phyloP scores from a whole-genome alignment of 495 filamentous ascomycete genomes.

The Hypomontagnella monticulosa region DNA sequence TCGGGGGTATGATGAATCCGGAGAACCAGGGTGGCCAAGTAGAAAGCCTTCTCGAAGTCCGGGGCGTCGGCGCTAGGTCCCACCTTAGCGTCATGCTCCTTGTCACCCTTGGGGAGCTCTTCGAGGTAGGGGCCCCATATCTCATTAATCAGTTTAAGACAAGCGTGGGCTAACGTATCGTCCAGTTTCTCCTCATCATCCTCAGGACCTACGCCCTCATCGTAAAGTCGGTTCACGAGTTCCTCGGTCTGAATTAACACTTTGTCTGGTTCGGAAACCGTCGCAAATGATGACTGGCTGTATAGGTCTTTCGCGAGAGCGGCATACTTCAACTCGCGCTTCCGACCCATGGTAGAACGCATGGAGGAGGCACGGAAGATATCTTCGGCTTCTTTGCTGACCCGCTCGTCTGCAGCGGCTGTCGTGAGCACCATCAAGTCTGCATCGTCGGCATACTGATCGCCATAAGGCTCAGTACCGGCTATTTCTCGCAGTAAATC shows the following conservation, averaged over 20 bases:
- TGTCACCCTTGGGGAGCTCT: slow-evolving; percentile 55
- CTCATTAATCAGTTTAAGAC: slow-evolving; percentile 59
- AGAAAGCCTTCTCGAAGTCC: slow-evolving; percentile 74
- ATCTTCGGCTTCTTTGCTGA: slow-evolving; percentile 55
- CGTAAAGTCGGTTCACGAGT: slow-evolving; percentile 61
- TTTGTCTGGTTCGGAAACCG: slow-evolving; percentile 59
- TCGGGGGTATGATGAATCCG: slow-evolving; percentile 74
- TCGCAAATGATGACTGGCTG: slow-evolving; percentile 54
- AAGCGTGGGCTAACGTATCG: slow-evolving; percentile 62
- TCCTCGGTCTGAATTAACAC: slow-evolving; percentile 67
- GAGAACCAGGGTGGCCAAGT: slow-evolving; percentile 74
- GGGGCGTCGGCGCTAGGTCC: slow-evolving; percentile 69
- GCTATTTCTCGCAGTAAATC: slow-evolving; percentile 43
- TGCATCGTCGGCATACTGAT: slow-evolving; percentile 45
- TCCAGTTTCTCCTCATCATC: slow-evolving; percentile 65
- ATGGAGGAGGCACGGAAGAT: slow-evolving; percentile 57
- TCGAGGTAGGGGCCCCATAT: slow-evolving; percentile 67
- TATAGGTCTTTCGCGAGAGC: slow-evolving; percentile 63
- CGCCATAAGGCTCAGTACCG: slow-evolving; percentile 26
- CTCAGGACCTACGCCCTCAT: slow-evolving; percentile 63
- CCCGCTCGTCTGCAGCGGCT: slow-evolving; percentile 57
- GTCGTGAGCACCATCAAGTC: slow-evolving; percentile 59
- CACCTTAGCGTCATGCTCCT: slow-evolving; percentile 65
- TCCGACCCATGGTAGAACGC: slow-evolving; percentile 44
- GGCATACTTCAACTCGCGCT: slow-evolving; percentile 56